These are phyloP conservation scores for Sporisorium iseilematis-ciliati DNA, from an alignment of 1,284 basidiomycete genomes.

Conservation along the genomic window DNA sequence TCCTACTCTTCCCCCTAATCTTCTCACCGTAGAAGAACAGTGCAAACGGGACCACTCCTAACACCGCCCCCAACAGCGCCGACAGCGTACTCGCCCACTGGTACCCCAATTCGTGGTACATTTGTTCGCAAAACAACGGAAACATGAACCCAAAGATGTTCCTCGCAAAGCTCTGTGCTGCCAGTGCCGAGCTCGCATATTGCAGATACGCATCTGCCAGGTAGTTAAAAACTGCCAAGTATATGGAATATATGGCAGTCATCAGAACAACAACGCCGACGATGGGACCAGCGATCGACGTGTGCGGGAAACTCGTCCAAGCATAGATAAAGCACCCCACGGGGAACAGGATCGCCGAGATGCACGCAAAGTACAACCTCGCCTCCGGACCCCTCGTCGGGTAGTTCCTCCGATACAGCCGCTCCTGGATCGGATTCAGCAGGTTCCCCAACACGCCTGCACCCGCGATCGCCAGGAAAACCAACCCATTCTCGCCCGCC, in stretches of 20 bases:
- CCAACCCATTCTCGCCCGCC: conserved; percentile 71
- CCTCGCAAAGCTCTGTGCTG: conserved; percentile 81
- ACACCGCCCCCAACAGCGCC: conserved; percentile 74
- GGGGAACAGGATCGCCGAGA: conserved; percentile 54
- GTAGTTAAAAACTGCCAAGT: conserved; percentile 74
- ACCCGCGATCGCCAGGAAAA: conserved; percentile 53
- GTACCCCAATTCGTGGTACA: conserved; percentile 76
- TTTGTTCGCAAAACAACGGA: conserved; percentile 64
- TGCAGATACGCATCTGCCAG: conserved; percentile 71
- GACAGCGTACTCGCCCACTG: conserved; percentile 81
- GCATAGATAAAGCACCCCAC: conserved; percentile 61
- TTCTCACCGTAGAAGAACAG: conserved; percentile 77
- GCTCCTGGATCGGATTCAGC: conserved; percentile 73
- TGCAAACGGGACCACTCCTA: conserved; percentile 77
- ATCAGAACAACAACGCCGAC: conserved; percentile 67
- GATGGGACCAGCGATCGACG: conserved; percentile 59
- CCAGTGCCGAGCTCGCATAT: conserved; percentile 81
- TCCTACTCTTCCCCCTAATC: conserved; percentile 77
- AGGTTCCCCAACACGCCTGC: conserved; percentile 75
- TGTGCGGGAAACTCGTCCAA: conserved; percentile 67
- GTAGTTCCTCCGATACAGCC: conserved; percentile 39
- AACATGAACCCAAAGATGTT: conserved; percentile 67
- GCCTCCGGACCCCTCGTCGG: conserved; percentile 70
- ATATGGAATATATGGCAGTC: conserved; percentile 64
- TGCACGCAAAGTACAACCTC: conserved; percentile 71